Evolutionary conservation across 2,329 filamentous ascomycete genomes (phyloP), one percentile per base, ranked within the genome.

Genomic region (Furcasterigmium sp.): DNA sequence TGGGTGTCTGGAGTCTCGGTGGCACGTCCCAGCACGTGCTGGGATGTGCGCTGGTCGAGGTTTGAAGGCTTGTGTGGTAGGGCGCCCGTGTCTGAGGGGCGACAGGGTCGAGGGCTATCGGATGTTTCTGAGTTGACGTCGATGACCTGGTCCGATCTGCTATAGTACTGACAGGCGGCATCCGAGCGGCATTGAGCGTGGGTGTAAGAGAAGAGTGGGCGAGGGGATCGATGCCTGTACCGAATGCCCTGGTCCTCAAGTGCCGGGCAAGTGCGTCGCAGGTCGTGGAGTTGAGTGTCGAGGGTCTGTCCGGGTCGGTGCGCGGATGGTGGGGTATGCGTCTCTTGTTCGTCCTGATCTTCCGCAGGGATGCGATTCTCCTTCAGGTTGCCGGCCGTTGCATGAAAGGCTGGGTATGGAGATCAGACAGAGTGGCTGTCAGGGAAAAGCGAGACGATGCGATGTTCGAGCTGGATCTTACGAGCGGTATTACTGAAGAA

Each of bases 141-240:
- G 67, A 69, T 65, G 68, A 67, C 54, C 61, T 61, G 54, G 70
- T 72, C 63, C 64, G 68, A 67, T 75, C 69, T 26, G 23, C 23
- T 73, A 72, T 70, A 54, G 65, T n/a, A n/a, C n/a, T 65, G 60
- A 68, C 65, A 63, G 70, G 64, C 58, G 66, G 74, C 75, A 79
- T 77, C 62, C 69, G 72, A 67, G 65, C 72, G 68, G 63, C 67
- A 73, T 71, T 55, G 55, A 62, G 53, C 49, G 19, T 25, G 36
- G 17, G 35, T 34, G 30, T 26, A 35, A 36, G 37, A 44, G 35
- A 39, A 30, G 37, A 39, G 35, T 38, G 20, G 37, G 35, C 25
- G 25, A 23, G 21, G 26, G 32, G 15, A 19, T 19, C 32, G 32
- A 8, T 39, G 18, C 32, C 15, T 17, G 36, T 38, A n/a, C 9